These are phyloP conservation scores for Metschnikowia drakensbergensis DNA, from an alignment of 805 yeast genomes.

Conservation along the genomic window DNA sequence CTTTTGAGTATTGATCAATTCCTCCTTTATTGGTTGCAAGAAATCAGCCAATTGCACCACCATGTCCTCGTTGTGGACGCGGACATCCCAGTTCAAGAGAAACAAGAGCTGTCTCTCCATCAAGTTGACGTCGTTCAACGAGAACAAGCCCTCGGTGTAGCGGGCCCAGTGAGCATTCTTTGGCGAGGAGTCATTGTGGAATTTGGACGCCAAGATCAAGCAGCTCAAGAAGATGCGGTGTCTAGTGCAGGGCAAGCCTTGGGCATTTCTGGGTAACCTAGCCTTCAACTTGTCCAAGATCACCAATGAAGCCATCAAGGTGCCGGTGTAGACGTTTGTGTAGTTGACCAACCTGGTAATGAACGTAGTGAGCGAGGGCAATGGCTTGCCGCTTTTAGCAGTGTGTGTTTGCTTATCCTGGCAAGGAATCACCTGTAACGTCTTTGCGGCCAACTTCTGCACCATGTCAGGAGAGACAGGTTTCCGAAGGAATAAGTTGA, in stretches of 20 bases:
- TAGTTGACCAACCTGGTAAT: conserved; percentile 67
- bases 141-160: conserved; percentile 71
- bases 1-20: conserved; percentile 31
- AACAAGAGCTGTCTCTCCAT: conserved; percentile 77
- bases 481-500: conserved; percentile 53
- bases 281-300: conserved; percentile 59
- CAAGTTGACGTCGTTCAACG: conserved; percentile 63
- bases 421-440: conserved; percentile 67
- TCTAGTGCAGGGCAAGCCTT: conserved; percentile 74
- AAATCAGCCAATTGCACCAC: conserved; percentile 38
- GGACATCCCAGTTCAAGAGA: conserved; percentile 67
- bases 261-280: conserved; percentile 65
- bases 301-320: conserved; percentile 67
- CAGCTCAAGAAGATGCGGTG: conserved; percentile 76
- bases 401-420: conserved; percentile 31
- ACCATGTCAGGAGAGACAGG: conserved; percentile 76
- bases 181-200: conserved; percentile 75
- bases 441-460: conserved; percentile 60
- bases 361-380: conserved; percentile 73
- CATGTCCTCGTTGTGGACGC: conserved; percentile 45
- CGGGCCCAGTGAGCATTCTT: conserved; percentile 77
- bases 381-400: conserved; percentile 35
- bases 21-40: conserved; percentile 49
- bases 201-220: conserved; percentile 67
- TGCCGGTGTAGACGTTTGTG: conserved; percentile 78